These are phyloP conservation scores for Trichosporon faecale DNA, from an alignment of 1,284 basidiomycete species.

Conservation along the genomic window DNA sequence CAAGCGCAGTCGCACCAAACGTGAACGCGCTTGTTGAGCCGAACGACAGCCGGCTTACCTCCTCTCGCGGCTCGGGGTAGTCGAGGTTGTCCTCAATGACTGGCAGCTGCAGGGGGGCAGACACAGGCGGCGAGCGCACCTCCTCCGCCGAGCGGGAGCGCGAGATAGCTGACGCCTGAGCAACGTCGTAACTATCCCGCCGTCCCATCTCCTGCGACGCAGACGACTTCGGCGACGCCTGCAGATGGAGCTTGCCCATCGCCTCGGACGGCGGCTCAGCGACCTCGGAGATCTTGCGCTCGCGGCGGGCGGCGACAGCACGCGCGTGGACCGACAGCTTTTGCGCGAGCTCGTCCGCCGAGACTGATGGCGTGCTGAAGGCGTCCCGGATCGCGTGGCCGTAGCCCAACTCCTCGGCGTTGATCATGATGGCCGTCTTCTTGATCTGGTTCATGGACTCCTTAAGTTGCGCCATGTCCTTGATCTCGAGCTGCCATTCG, in stretches of 20 bases:
- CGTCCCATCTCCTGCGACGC: conserved; percentile 11
- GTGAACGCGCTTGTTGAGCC: conserved; percentile 1
- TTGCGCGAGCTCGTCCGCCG: conserved; percentile 32
- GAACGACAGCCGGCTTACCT: neutral
- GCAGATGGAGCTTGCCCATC: neutral
- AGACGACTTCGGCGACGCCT: neutral
- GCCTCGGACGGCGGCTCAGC: neutral
- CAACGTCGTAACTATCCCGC: conserved; percentile 10
- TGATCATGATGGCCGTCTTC: conserved; percentile 35
- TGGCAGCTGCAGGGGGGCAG: neutral
- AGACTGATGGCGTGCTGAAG: conserved; percentile 23
- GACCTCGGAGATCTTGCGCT: neutral
- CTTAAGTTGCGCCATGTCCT: conserved; percentile 31
- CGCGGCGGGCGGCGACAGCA: conserved; percentile 11
- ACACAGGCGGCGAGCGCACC: neutral
- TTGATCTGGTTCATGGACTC: conserved; percentile 43
- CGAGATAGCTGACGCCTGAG: conserved; percentile 12
- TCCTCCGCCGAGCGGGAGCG: conserved; percentile 18
- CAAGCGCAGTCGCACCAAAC: neutral
- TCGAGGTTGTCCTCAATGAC: neutral
- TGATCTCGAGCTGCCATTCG: conserved; percentile 42
- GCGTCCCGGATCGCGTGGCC: conserved; percentile 32
- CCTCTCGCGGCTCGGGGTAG: neutral
- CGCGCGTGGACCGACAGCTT: conserved; percentile 27
- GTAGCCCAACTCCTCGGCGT: conserved; percentile 34